These are phyloP conservation scores for sunflower (Helianthus annuus) DNA, from an alignment of 129 eudicot genomes.

Conservation along the genomic window HanXRQr2.0-SUNRISE NC_035443.2:168626101-168626600, in stretches of 20 bases:
- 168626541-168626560: too few species aligned
- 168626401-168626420: conserved; percentile 17
- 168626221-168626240: conserved; percentile 50
- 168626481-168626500: conserved; percentile 36
- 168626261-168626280: conserved; percentile 24
- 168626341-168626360: conserved; percentile 7
- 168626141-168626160: conserved; percentile 33
- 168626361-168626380: conserved; percentile 36
- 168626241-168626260: conserved; percentile 44
- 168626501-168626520: conserved; percentile 29
- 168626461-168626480: conserved; percentile 32
- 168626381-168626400: conserved; percentile 1
- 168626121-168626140: conserved; percentile 52
- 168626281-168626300: conserved; percentile 31
- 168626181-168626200: conserved; percentile 67
- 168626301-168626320: conserved; percentile 39
- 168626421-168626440: conserved; percentile 22
- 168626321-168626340: conserved; percentile 53
- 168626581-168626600: too few species aligned
- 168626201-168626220: conserved; percentile 36
- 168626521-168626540: too few species aligned
- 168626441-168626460: conserved; percentile 26
- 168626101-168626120: conserved; percentile 57
- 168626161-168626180: conserved; percentile 44
- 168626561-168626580: too few species aligned